Conservation (phyloP, 2,329 filamentous ascomycete species). For the Penicillium polonicum region DNA sequence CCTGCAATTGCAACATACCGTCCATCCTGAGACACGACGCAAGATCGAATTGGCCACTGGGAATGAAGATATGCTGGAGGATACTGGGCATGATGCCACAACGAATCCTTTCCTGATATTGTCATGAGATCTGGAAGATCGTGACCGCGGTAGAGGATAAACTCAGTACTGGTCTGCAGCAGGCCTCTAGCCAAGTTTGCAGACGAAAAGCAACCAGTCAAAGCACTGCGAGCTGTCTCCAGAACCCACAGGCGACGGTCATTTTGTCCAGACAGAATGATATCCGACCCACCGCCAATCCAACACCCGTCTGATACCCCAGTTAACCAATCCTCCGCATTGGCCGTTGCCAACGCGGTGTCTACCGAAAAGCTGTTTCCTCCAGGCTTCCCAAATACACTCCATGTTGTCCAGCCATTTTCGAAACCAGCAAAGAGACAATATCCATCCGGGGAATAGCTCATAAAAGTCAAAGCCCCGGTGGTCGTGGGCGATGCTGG, state of each 20-base stretch:
- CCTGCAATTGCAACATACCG: conserved; percentile 97
- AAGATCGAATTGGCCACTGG: conserved; percentile 89
- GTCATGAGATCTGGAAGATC: conserved; percentile 86
- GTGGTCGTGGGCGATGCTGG: conserved; percentile 67
- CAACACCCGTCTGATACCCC: conserved; percentile 77
- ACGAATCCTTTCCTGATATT: conserved; percentile 83
- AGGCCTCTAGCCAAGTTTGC: conserved; percentile 88
- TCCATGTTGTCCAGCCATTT: conserved; percentile 93
- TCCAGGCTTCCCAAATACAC: conserved; percentile 89
- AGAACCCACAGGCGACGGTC: conserved; percentile 81
- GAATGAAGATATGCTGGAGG: conserved; percentile 80
- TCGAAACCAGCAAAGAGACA: conserved; percentile 93
- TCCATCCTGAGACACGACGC: conserved; percentile 86
- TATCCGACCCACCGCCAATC: conserved; percentile 83
- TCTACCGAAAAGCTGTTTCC: conserved; percentile 80
- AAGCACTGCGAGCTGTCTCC: conserved; percentile 91
- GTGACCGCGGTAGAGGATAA: conserved; percentile 92
- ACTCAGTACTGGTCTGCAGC: conserved; percentile 79
- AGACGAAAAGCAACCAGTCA: conserved; percentile 85
- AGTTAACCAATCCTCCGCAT: conserved; percentile 80
- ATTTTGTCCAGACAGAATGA: conserved; percentile 68
- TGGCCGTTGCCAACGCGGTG: conserved; percentile 59
- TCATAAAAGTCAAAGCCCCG: conserved; percentile 70
- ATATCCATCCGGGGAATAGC: conserved; percentile 93
- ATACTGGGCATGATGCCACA: conserved; percentile 93